Percentiles rank a stretch among this genome's conserved stretches.
Conservation (phyloP, 129 eudicot genomes). For the Gnaphalium uliginosum region DNA sequence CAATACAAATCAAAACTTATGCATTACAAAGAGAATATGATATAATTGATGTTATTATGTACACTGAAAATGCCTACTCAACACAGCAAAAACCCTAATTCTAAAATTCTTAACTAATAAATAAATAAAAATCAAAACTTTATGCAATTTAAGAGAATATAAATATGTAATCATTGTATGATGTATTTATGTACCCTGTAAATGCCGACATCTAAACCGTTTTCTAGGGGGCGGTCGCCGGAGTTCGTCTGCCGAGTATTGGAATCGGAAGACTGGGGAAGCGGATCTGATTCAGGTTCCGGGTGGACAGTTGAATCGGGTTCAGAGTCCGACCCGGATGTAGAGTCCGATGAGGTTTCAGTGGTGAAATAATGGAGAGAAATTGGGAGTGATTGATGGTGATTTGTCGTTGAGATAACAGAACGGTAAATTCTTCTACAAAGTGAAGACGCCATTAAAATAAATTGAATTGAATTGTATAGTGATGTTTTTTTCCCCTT, state of each 20-base stretch:
- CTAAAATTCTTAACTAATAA: background rate
- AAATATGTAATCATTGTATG: background rate
- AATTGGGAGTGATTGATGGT: conserved; percentile 22
- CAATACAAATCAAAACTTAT: background rate
- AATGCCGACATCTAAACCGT: conserved; percentile 76
- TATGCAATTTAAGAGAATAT: too few relatives aligned
- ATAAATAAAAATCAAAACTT: background rate
- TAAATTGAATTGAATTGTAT: background rate
- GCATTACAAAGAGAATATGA: background rate
- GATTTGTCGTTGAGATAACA: conserved; percentile 31
- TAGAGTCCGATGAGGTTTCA: conserved; percentile 38
- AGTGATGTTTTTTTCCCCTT: background rate
- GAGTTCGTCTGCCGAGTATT: conserved; percentile 15
- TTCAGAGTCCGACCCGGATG: conserved; percentile 29
- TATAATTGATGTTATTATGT: background rate
- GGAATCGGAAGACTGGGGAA: conserved; percentile 29
- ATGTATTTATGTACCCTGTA: conserved; percentile 55
- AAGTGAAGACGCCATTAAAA: conserved; percentile 69
- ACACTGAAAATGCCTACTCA: background rate
- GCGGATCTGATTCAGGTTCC: conserved; percentile 35
- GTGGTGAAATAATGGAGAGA: conserved; percentile 33
- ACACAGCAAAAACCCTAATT: background rate
- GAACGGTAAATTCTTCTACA: conserved; percentile 42
- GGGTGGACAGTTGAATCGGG: conserved; percentile 28
- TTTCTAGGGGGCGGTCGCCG: conserved; percentile 55